Evolutionary conservation across 1,284 basidiomycete genomes (phyloP).

Genomic region (Sporisorium exsertum): DNA sequence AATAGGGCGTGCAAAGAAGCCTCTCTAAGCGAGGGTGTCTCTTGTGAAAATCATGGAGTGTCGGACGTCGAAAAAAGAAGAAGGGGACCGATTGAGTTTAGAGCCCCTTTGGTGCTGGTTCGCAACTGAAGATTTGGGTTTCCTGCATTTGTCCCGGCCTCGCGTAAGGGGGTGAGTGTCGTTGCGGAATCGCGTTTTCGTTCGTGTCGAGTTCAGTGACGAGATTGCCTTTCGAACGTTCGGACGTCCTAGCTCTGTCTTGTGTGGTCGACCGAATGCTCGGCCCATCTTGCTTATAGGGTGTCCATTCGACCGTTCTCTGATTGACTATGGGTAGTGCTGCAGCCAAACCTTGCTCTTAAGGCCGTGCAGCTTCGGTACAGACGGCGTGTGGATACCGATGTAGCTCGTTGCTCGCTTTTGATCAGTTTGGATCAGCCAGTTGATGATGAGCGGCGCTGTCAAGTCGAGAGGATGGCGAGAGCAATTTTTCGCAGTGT

Average conservation of each 20-base stretch:
- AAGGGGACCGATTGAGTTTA: not conserved
- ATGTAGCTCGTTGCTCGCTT: not conserved
- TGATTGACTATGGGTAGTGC: not conserved
- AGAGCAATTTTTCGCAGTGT: not conserved
- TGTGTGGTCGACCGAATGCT: not conserved
- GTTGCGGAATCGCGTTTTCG: conserved; percentile 8
- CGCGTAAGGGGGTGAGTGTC: not conserved
- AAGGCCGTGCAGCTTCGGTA: not conserved
- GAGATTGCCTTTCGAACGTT: not conserved
- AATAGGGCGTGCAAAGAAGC: not conserved
- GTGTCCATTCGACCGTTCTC: not conserved
- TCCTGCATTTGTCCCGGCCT: conserved; percentile 7
- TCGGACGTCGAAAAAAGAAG: conserved; percentile 7
- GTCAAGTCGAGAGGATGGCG: not conserved
- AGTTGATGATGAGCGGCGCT: not conserved
- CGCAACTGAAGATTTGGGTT: not conserved
- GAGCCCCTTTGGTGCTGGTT: conserved; percentile 5
- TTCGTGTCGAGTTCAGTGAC: conserved; percentile 11
- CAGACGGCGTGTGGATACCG: not conserved
- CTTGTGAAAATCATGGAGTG: not conserved
- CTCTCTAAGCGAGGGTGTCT: conserved; percentile 5
- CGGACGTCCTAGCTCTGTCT: not conserved
- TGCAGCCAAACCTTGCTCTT: not conserved
- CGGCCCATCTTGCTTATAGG: not conserved
- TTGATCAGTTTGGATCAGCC: not conserved